These are phyloP conservation scores for Tuber indicum DNA, from an alignment of 495 filamentous ascomycete genomes.

Conservation along the genomic window DNA sequence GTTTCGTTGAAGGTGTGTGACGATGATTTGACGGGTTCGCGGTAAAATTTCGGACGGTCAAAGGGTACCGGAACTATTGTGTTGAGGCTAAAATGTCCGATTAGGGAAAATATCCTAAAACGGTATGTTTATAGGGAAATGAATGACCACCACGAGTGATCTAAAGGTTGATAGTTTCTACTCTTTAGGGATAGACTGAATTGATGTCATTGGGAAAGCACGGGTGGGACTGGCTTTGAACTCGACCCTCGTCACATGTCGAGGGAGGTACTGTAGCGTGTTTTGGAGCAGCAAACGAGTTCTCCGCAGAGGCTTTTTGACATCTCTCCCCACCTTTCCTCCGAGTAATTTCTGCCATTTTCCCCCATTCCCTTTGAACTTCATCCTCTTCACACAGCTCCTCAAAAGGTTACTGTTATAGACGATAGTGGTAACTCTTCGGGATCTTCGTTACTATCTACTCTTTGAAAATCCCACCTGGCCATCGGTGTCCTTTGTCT, in stretches of 20 bases:
- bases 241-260: slow-evolving; percentile 3
- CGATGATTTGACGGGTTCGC: slow-evolving; percentile 13
- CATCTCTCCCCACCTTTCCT: slow-evolving; percentile 3
- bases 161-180: background rate
- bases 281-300: background rate
- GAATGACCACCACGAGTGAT: background rate
- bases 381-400: background rate
- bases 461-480: background rate
- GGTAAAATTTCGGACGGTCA: slow-evolving; percentile 1
- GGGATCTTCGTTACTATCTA: background rate
- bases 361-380: background rate
- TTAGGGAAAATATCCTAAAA: background rate
- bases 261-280: background rate
- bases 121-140: background rate
- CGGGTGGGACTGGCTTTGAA: background rate
- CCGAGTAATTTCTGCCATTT: background rate
- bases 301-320: background rate
- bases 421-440: background rate
- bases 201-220: slow-evolving; percentile 4
- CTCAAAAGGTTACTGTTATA: background rate
- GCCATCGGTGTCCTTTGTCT: background rate
- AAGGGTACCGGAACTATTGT: background rate
- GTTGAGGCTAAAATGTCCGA: background rate
- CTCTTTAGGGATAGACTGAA: background rate
- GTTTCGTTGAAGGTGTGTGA: slow-evolving; percentile 16